A percentile compares a stretch with the other conserved stretches of the same genome.
Conservation (phyloP, 148 eudicot species). For the Pharnaceum exiguum region DNA sequence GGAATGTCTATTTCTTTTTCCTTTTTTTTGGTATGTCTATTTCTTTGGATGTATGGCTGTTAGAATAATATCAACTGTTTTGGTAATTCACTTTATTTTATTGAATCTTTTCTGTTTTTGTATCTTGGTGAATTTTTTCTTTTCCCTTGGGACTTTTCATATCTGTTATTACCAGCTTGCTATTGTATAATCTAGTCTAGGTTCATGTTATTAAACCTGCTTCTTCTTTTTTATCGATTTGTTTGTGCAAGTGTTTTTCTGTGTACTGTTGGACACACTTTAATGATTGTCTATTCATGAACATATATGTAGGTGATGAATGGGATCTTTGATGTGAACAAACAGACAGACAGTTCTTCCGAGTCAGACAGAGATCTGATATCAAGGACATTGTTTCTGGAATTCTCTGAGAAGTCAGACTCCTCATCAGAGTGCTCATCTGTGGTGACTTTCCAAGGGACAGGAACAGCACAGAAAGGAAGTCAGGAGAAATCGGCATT, state of each 20-base stretch:
- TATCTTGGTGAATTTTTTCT: no score
- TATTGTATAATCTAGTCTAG: no score
- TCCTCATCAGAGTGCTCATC: constrained; percentile 42
- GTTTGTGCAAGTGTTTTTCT: not conserved
- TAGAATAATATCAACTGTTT: no score
- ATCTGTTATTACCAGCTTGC: no score
- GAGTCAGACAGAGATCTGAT: constrained; percentile 43
- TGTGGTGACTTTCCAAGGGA: constrained; percentile 34
- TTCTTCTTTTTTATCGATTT: no score
- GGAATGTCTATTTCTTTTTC: no score
- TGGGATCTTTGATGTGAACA: constrained; percentile 26
- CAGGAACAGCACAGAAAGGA: constrained; percentile 2
- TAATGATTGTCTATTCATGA: not conserved
- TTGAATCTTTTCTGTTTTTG: no score
- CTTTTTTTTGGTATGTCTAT: no score
- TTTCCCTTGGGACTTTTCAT: no score
- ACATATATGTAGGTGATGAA: constrained; percentile 21
- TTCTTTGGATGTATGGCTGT: no score
- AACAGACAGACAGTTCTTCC: constrained; percentile 11
- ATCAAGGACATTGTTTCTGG: constrained; percentile 60
- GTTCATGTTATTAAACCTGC: no score
- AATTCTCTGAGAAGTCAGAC: constrained; percentile 70
- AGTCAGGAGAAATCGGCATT: constrained; percentile 1
- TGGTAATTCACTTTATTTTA: no score
- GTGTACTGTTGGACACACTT: not conserved